phyloP scores from a whole-genome alignment of 768 basidiomycete species.

The Boletus edulis region DNA sequence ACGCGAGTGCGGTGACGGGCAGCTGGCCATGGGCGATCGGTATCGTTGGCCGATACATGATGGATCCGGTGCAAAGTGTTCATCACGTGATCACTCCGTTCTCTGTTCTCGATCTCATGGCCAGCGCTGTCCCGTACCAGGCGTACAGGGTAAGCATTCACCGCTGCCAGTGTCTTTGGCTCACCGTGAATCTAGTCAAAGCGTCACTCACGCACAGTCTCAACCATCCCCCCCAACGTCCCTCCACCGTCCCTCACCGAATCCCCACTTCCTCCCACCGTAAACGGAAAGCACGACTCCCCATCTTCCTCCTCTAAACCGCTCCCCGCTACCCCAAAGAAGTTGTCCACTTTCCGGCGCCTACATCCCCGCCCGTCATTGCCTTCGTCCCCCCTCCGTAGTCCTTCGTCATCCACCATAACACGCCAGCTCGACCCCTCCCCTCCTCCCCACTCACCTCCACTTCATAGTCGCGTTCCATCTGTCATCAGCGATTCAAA shows the following conservation, averaged over 20 bases:
- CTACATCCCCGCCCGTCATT: slow-evolving; percentile 38
- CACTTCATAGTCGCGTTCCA: slow-evolving; percentile 30
- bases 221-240: slow-evolving; percentile 26
- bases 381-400: slow-evolving; percentile 36
- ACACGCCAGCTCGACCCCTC: slow-evolving; percentile 25
- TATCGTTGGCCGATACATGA: slow-evolving; percentile 21
- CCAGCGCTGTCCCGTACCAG: slow-evolving; percentile 44
- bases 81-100: slow-evolving; percentile 15
- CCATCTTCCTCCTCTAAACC: slow-evolving; percentile 10
- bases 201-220: slow-evolving; percentile 43
- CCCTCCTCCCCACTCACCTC: slow-evolving; percentile 26
- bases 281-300: slow-evolving; percentile 3
- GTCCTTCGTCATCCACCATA: slow-evolving; percentile 21
- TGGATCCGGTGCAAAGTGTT: background rate
- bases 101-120: background rate
- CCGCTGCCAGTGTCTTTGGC: background rate
- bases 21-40: slow-evolving; percentile 28
- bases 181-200: slow-evolving; percentile 37
- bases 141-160: slow-evolving; percentile 41
- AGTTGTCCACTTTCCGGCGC: slow-evolving; percentile 52
- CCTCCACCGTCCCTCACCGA: background rate
- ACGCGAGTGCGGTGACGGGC: slow-evolving; percentile 73
- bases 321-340: slow-evolving; percentile 17
- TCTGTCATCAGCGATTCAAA: slow-evolving; percentile 23
- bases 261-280: background rate